phyloP scores from a whole-genome alignment of 2,329 filamentous ascomycete species.

The Fusarium sp. region DNA sequence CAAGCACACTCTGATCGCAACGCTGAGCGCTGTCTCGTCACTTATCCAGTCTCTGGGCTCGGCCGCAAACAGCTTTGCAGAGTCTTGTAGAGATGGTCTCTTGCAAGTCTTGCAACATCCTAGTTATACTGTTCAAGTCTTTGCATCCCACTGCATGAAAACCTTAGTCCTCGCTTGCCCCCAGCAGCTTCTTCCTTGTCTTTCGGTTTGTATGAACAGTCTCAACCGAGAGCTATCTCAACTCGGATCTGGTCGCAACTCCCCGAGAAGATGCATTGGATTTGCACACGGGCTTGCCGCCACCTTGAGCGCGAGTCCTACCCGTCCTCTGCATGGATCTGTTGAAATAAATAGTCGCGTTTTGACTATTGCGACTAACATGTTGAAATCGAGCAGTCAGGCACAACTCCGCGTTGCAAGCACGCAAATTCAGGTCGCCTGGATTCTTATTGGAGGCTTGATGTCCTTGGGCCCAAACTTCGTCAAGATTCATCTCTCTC shows the following conservation, averaged over 20 bases:
- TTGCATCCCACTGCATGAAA: conserved; percentile 86
- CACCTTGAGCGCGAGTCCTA: conserved; percentile 87
- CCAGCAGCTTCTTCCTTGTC: conserved; percentile 87
- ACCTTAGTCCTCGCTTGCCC: conserved; percentile 90
- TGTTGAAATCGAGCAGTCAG: conserved; percentile 91
- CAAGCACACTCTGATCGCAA: conserved; percentile 84
- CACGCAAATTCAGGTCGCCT: conserved; percentile 96
- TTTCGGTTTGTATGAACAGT: conserved; percentile 97
- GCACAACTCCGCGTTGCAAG: conserved; percentile 91
- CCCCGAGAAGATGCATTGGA: conserved; percentile 84
- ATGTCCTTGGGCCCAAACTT: conserved; percentile 98
- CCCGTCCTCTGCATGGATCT: conserved; percentile 91
- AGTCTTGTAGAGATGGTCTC: conserved; percentile 85
- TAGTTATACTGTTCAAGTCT: conserved; percentile 94
- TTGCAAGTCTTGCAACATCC: conserved; percentile 93
- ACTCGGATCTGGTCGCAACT: conserved; percentile 78
- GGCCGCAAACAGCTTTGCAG: conserved; percentile 81
- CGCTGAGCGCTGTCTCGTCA: conserved; percentile 81
- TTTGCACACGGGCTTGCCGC: conserved; percentile 93
- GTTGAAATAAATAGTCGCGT: conserved; percentile 95
- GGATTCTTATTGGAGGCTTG: conserved; percentile 94
- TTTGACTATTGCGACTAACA: conserved; percentile 87
- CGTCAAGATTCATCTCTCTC: conserved; percentile 96
- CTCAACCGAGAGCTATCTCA: conserved; percentile 86
- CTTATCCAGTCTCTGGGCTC: conserved; percentile 85